phyloP scores from a whole-genome alignment of 768 basidiomycete species.

The Lactifluus hygrophoroides region DNA sequence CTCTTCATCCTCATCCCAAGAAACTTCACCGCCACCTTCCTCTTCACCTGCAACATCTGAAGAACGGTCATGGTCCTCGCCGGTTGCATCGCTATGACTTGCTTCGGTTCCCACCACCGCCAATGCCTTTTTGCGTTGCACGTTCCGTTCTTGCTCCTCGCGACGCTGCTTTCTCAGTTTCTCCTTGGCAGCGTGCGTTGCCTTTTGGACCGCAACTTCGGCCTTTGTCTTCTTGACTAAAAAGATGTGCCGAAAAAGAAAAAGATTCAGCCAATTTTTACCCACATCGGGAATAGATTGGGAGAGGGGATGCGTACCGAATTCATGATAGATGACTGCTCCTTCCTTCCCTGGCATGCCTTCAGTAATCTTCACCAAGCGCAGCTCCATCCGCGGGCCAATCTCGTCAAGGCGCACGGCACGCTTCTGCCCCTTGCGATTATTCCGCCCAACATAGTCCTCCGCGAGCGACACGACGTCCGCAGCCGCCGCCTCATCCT shows the following conservation, averaged over 20 bases:
- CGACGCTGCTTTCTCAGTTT: conserved; percentile 67
- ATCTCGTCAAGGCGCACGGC: conserved; percentile 91
- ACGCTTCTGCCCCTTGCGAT: conserved; percentile 82
- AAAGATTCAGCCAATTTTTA: too few species aligned
- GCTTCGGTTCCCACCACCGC: conserved; percentile 28
- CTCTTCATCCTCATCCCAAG: conserved; percentile 57
- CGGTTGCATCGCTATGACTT: conserved; percentile 6
- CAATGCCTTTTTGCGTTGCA: conserved; percentile 65
- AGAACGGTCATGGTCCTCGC: conserved; percentile 27
- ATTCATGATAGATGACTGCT: conserved; percentile 87
- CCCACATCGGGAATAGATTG: too few species aligned
- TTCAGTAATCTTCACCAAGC: conserved; percentile 88
- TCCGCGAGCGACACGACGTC: conserved; percentile 77
- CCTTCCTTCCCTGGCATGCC: conserved; percentile 92
- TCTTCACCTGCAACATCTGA: conserved; percentile 29
- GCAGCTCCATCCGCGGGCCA: conserved; percentile 91
- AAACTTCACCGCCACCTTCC: conserved; percentile 29
- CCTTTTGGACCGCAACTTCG: conserved; percentile 56
- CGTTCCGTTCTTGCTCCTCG: conserved; percentile 89
- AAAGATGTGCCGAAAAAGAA: background rate
- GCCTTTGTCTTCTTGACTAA: conserved; percentile 86
- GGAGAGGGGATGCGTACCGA: conserved; percentile 48
- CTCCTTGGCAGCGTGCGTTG: conserved; percentile 69
- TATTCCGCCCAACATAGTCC: conserved; percentile 93
- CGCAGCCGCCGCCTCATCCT: conserved; percentile 75